Base-by-base conservation (phyloP, 768 basidiomycete species). In the Agaricus sinodeliciosus region DNA sequence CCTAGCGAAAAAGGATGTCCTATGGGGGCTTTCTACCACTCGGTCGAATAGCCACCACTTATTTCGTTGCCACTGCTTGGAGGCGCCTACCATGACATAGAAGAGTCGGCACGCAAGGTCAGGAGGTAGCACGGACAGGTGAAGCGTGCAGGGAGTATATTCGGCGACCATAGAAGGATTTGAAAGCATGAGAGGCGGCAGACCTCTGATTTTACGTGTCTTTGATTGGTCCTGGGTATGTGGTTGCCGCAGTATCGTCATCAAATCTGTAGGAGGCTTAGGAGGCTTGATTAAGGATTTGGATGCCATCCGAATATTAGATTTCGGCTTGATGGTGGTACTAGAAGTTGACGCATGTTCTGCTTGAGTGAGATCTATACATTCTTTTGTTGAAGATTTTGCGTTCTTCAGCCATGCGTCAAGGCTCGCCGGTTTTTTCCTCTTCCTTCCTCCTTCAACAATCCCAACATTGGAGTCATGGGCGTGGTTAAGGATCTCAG, bases 31-130 rank as follows among this genome's bases (percentile, higher is more conserved):
- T 67, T 91, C 87, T 1, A 91, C 90, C 12, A 91, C 56, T 18
- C 82, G 74, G 60, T 92, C 88, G 65, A 88, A 85, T 16, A 92
- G 73, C 84, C 84, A 91, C 90, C 90, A 92, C 59, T 82, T 87
- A 56, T 87, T 89, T 46, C 80, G 72, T 56, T 77, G 69, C 90
- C 89, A 92, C 7, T 66, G 60, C 37, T 67, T 72, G 16, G 88
- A 82, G 13, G 74, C 69, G 44, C 81, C 74, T 12, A 85, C 55
- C 86, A 92, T 84, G 0, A 73, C 74, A 57, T 90, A 83, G 65
- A 88, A 92, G 18, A 92, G 70, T 46, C 72, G 73, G 62, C 79
- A 89, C 0, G 90, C 90, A 15, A 92, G 77, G 43, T 89, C 84
- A 2, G 81, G 76, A 7, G 90, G 87, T 9, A 92, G 76, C 18